Conservation (phyloP, 2,329 filamentous ascomycete species). For the Byssoonygena ceratinophila region DNA sequence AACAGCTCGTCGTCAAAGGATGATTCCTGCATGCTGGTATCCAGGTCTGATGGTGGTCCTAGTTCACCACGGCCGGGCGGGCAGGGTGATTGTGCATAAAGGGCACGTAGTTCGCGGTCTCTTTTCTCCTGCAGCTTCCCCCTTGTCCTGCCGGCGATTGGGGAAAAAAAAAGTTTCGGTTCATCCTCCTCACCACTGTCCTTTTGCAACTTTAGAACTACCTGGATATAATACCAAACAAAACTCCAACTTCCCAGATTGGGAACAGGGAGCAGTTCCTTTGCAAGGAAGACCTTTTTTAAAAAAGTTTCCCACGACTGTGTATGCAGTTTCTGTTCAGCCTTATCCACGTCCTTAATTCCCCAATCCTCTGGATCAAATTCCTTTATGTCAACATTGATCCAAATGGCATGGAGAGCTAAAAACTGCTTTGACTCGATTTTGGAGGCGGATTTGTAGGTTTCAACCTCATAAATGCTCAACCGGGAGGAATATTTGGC, state of each 20-base stretch:
- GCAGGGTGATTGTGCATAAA: background rate
- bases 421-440: conserved; percentile 12
- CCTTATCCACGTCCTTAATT: background rate
- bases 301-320: background rate
- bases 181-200: background rate
- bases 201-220: background rate
- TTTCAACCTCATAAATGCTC: background rate
- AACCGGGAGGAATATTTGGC: background rate
- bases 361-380: conserved; percentile 1
- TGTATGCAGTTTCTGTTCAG: background rate
- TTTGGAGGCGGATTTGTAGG: conserved; percentile 13
- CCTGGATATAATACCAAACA: background rate
- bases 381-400: background rate
- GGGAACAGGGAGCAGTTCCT: background rate
- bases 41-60: background rate
- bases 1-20: background rate
- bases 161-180: background rate
- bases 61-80: background rate
- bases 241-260: background rate
- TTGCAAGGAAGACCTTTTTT: background rate
- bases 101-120: background rate
- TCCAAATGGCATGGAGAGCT: conserved; percentile 9
- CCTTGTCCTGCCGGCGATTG: background rate
- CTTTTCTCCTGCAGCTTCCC: background rate
- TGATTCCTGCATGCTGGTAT: background rate